Percentiles rank a stretch among this genome's conserved stretches.
Evolutionary conservation across 2,329 filamentous ascomycete species (phyloP).

Genomic region (Dactylellina sp.): DNA sequence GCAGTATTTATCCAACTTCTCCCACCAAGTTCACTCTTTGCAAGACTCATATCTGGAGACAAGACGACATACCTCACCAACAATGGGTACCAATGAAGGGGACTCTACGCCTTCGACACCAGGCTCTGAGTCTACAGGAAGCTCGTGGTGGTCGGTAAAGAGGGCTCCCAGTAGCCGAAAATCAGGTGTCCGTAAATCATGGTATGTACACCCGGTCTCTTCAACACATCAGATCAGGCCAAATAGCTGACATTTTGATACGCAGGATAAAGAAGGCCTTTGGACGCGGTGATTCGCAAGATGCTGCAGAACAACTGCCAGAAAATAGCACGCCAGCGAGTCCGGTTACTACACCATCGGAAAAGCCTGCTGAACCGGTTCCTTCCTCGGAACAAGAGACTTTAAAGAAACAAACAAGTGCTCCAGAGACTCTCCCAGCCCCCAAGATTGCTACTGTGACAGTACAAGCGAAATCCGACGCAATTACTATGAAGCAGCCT

Average conservation of each 20-base stretch:
- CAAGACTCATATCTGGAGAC: slow-evolving; percentile 9
- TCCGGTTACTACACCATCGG: neutral
- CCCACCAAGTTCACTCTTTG: neutral
- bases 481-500: slow-evolving; percentile 7
- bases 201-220: slow-evolving; percentile 22
- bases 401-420: slow-evolving; percentile 24
- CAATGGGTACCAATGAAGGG: slow-evolving; percentile 24
- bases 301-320: slow-evolving; percentile 2
- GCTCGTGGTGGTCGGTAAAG: slow-evolving; percentile 46
- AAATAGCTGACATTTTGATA: slow-evolving; percentile 1
- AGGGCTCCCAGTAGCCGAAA: slow-evolving; percentile 34
- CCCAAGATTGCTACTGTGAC: slow-evolving; percentile 3
- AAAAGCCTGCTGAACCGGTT: slow-evolving; percentile 13
- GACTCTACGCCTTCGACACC: slow-evolving; percentile 34
- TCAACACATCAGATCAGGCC: slow-evolving; percentile 6
- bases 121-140: slow-evolving; percentile 21
- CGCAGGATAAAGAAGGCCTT: slow-evolving; percentile 48
- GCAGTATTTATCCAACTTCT: too few species aligned
- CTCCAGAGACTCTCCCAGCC: slow-evolving; percentile 3
- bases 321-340: neutral
- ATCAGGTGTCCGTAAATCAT: slow-evolving; percentile 42
- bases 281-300: slow-evolving; percentile 31
- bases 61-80: slow-evolving; percentile 12
- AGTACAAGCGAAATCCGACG: slow-evolving; percentile 6
- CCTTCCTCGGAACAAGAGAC: slow-evolving; percentile 5